These are phyloP conservation scores for Xylariales sp. DNA, from an alignment of 2,329 filamentous ascomycete species.

Conservation along the genomic window DNA sequence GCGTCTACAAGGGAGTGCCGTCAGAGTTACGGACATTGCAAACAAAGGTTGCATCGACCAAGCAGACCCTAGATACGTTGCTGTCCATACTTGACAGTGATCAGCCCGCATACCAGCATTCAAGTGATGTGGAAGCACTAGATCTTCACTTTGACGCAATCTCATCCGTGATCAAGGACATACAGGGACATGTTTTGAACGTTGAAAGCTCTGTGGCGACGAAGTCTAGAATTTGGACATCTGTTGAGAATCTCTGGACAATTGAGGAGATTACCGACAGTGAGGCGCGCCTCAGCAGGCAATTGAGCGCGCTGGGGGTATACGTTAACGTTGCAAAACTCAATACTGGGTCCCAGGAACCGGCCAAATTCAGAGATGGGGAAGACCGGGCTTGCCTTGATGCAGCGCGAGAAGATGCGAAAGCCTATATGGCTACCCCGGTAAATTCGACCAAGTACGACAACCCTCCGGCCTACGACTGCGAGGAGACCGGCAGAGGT, in stretches of 20 bases:
- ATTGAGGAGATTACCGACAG: conserved; percentile 1
- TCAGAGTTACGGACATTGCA: conserved; percentile 7
- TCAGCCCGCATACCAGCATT: conserved; percentile 5
- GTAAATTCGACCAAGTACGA: background rate
- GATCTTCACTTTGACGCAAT: too few species aligned
- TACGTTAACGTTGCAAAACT: conserved; percentile 6
- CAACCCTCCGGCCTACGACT: background rate
- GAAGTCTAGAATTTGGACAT: conserved; percentile 5
- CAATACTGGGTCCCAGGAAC: conserved; percentile 1
- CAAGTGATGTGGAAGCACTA: too few species aligned
- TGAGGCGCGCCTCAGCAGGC: conserved; percentile 6
- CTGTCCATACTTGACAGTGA: conserved; percentile 11
- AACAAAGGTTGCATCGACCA: conserved; percentile 3
- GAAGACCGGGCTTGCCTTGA: conserved; percentile 2
- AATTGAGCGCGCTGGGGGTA: conserved; percentile 7
- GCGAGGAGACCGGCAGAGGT: too few species aligned
- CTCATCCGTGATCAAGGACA: conserved; percentile 4
- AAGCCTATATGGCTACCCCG: conserved; percentile 1
- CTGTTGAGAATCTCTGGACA: conserved; percentile 4
- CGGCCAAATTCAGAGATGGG: background rate
- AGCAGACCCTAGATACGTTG: conserved; percentile 9
- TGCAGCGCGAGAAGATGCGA: conserved; percentile 7
- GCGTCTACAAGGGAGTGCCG: conserved; percentile 8
- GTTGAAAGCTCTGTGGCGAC: conserved; percentile 1
- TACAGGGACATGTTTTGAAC: conserved; percentile 4